These are phyloP conservation scores for Aquanectria penicillioides DNA, from an alignment of 2,329 filamentous ascomycete species.

Conservation along the genomic window DNA sequence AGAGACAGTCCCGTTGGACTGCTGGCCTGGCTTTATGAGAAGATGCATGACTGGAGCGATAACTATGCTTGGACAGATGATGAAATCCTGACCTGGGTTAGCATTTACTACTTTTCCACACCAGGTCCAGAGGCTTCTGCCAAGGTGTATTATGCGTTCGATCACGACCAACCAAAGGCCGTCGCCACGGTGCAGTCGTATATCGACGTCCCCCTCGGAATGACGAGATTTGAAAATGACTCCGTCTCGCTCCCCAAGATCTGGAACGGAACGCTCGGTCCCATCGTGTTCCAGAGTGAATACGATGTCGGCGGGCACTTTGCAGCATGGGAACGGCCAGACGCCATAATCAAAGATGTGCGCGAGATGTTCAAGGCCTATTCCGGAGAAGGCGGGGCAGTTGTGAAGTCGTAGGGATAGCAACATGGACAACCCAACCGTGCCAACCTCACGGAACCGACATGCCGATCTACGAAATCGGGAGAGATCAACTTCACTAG, in stretches of 20 bases:
- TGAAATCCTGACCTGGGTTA: slow-evolving; percentile 78
- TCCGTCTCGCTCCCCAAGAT: slow-evolving; percentile 60
- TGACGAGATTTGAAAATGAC: slow-evolving; percentile 62
- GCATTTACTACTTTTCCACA: slow-evolving; percentile 78
- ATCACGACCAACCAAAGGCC: slow-evolving; percentile 54
- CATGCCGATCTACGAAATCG: too few species aligned
- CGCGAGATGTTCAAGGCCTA: too few species aligned
- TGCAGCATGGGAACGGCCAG: slow-evolving; percentile 67
- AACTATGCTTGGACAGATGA: slow-evolving; percentile 77
- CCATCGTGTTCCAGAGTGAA: slow-evolving; percentile 65
- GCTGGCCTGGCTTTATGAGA: slow-evolving; percentile 83
- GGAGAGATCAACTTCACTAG: too few species aligned
- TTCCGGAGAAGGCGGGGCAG: too few species aligned
- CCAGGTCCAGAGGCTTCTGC: slow-evolving; percentile 73
- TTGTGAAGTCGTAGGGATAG: too few species aligned
- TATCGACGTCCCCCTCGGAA: slow-evolving; percentile 51
- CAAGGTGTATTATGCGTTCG: slow-evolving; percentile 77
- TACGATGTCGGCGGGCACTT: slow-evolving; percentile 68
- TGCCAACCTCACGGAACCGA: too few species aligned
- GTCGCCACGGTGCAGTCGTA: too few species aligned
- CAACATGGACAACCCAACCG: too few species aligned
- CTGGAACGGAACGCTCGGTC: slow-evolving; percentile 67
- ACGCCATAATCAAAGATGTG: slow-evolving; percentile 62
- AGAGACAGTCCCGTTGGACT: slow-evolving; percentile 73
- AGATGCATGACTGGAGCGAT: slow-evolving; percentile 81